These are phyloP conservation scores for Coemansia sp. DNA, from an alignment of 192 early-diverging fungal species.

Conservation along the genomic window DNA sequence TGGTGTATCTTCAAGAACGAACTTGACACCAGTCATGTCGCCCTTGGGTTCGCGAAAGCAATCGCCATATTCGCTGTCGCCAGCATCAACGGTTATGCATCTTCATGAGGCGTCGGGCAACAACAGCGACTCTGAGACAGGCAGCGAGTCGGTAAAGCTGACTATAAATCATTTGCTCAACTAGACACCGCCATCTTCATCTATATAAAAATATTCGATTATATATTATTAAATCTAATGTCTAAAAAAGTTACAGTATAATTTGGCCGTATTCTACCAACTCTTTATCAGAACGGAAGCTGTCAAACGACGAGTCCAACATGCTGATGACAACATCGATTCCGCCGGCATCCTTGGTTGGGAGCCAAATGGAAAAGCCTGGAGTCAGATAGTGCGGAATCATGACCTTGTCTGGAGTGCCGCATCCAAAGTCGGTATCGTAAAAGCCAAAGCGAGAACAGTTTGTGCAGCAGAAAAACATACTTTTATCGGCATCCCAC, in stretches of 20 bases:
- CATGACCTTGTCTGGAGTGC: slow-evolving; percentile 10
- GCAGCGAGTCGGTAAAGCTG: slow-evolving; percentile 19
- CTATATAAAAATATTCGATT: background rate
- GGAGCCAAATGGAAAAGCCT: slow-evolving; percentile 23
- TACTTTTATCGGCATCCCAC: background rate
- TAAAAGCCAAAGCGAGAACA: slow-evolving; percentile 19
- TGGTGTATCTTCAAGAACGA: background rate
- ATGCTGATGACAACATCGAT: slow-evolving; percentile 18
- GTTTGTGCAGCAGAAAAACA: slow-evolving; percentile 22
- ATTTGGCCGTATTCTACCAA: slow-evolving; percentile 11
- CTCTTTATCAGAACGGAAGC: slow-evolving; percentile 3
- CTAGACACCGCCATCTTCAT: slow-evolving; percentile 10
- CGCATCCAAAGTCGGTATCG: slow-evolving; percentile 18
- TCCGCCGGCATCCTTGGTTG: slow-evolving; percentile 13
- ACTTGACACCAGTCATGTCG: slow-evolving; percentile 5
- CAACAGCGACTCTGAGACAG: background rate
- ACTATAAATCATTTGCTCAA: slow-evolving; percentile 40
- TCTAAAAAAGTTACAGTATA: background rate
- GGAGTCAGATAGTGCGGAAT: slow-evolving; percentile 18
- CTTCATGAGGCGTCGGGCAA: background rate
- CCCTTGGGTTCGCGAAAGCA: slow-evolving; percentile 10
- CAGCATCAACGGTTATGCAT: slow-evolving; percentile 18
- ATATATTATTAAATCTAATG: background rate
- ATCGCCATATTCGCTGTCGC: slow-evolving; percentile 34
- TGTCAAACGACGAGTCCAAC: background rate